Conservation (phyloP, 2,329 filamentous ascomycete species). For the Lachnellula cervina region DNA sequence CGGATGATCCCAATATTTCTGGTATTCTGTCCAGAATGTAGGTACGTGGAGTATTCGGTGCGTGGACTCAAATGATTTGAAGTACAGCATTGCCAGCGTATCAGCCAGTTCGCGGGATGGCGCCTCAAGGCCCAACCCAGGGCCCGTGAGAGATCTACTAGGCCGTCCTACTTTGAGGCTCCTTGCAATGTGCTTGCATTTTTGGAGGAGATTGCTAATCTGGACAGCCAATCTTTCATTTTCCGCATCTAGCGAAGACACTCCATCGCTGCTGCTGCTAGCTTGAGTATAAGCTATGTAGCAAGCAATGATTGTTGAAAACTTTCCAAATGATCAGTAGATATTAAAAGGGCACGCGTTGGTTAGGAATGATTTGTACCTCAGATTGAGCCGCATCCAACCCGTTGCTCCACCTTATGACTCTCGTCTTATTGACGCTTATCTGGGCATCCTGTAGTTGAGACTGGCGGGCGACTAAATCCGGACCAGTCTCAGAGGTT, state of each 20-base stretch:
- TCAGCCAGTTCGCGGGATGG: constrained; percentile 30
- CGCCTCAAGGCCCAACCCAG: constrained; percentile 1
- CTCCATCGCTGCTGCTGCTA: background rate
- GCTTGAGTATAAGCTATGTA: background rate
- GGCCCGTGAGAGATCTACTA: constrained; percentile 30
- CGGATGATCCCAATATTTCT: constrained; percentile 40
- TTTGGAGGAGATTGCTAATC: constrained; percentile 29
- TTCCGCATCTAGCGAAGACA: constrained; percentile 12
- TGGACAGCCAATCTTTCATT: constrained; percentile 23
- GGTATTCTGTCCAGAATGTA: constrained; percentile 47
- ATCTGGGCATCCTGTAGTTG: constrained; percentile 24
- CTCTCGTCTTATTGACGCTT: constrained; percentile 34
- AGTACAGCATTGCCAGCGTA: constrained; percentile 41
- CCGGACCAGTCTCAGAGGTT: background rate
- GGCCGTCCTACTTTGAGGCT: constrained; percentile 33
- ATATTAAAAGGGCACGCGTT: background rate
- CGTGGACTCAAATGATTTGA: constrained; percentile 44
- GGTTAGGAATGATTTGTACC: constrained; percentile 18
- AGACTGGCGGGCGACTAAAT: background rate
- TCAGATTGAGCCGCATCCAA: constrained; percentile 28
- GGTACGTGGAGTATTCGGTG: constrained; percentile 50
- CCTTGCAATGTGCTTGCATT: constrained; percentile 34
- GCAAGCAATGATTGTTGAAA: background rate
- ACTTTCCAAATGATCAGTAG: background rate
- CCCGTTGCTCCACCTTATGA: constrained; percentile 32